Evolutionary conservation across 2,329 filamentous ascomycete species (phyloP), one percentile per base, ranked within the genome.

Genomic region (Fusarium sp.): DNA sequence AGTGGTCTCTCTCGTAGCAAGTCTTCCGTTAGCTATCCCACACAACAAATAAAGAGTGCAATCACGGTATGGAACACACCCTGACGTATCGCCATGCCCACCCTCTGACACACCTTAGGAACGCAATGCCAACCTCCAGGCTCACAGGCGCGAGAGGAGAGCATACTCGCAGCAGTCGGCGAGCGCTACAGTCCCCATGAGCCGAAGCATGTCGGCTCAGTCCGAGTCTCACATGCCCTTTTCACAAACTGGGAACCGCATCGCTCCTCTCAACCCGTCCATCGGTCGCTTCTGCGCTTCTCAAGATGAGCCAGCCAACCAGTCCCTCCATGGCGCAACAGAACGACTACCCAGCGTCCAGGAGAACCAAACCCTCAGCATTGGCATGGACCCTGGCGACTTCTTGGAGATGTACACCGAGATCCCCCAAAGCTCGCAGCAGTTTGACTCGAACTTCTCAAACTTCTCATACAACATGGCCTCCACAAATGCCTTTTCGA

Each of bases 161-260:
- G 75, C 77, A 22, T 71, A 72, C 48, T 82, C 80, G 29, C 80
- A 81, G 52, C 80, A 82, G 64, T 72, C 77, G 1, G 31, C 31
- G 35, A 67, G 79, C 14, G 70, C 79, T 10, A 80, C 82, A 1
- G 81, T 83, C 33, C 80, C 80, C 70, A 88, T 88, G 86, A 82
- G 83, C 75, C 85, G 86, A 65, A 84, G 81, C 64, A 79, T 80
- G 16, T 88, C 86, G 43, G 84, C 81, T 73, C 80, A 82, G 35
- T 85, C 85, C 11, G 82, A 84, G 29, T 77, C 79, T 43, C 73
- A 82, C 31, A 83, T 82, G 56, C 83, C 85, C 39, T 86, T 86
- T 80, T 68, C 78, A 73, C 75, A 78, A 63, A 81, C 78, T 37
- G 78, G 79, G 56, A 76, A 74, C 59, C 80, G 81, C 64, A 80